Evolutionary conservation across 2,329 filamentous ascomycete species (phyloP).

Genomic region (Penicillium brasilianum): DNA sequence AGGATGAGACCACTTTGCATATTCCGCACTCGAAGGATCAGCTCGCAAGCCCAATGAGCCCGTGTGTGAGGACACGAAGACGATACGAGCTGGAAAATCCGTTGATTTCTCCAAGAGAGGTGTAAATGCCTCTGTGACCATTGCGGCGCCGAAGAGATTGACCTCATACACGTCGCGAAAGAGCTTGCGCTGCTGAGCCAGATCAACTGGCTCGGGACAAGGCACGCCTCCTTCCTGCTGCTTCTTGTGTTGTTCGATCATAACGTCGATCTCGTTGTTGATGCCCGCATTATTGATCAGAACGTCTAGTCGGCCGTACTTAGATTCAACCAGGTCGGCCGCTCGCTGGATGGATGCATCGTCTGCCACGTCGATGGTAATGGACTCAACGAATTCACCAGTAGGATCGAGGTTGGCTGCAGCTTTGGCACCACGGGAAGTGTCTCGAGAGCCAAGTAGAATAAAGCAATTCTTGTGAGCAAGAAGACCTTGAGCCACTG

Average conservation of each 20-base stretch:
- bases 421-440: constrained; percentile 26
- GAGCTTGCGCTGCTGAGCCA: constrained; percentile 17
- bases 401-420: constrained; percentile 20
- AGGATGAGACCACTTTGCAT: constrained; percentile 16
- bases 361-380: constrained; percentile 55
- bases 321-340: constrained; percentile 60
- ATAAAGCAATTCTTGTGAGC: constrained; percentile 14
- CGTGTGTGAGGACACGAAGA: constrained; percentile 35
- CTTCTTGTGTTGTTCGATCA: constrained; percentile 5
- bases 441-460: constrained; percentile 23
- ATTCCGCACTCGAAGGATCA: constrained; percentile 22
- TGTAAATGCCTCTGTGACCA: constrained; percentile 34
- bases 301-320: constrained; percentile 52
- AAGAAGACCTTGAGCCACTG: constrained; percentile 18
- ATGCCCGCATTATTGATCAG: constrained; percentile 36
- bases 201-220: not conserved
- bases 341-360: constrained; percentile 58
- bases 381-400: constrained; percentile 14
- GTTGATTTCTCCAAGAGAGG: constrained; percentile 33
- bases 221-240: constrained; percentile 1
- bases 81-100: constrained; percentile 27
- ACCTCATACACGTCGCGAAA: constrained; percentile 28
- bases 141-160: constrained; percentile 38
- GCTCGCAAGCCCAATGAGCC: constrained; percentile 28
- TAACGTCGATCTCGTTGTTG: constrained; percentile 19